Conservation (phyloP, 768 basidiomycete genomes). For the Boletus reticulatus region DNA sequence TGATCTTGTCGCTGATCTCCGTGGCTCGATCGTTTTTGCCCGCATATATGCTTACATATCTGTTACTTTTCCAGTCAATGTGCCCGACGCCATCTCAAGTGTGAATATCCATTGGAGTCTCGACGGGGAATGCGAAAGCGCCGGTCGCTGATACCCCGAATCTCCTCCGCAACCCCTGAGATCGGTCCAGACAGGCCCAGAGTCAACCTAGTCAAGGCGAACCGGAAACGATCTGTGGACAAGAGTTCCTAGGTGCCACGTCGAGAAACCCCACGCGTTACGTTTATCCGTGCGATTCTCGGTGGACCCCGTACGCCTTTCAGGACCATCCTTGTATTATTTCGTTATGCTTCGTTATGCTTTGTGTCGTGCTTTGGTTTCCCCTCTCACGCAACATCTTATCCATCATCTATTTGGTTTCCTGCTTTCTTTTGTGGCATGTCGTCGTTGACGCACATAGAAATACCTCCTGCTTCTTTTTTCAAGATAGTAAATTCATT, state of each 20-base stretch:
- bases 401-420: constrained; percentile 33
- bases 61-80: constrained; percentile 56
- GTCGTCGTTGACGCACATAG: constrained; percentile 27
- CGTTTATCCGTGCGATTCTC: constrained; percentile 11
- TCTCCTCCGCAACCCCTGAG: constrained; percentile 27
- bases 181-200: constrained; percentile 23
- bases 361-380: constrained; percentile 19
- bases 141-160: constrained; percentile 34
- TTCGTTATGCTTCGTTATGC: constrained; percentile 23
- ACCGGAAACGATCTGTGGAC: constrained; percentile 28
- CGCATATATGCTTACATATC: constrained; percentile 19
- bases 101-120: constrained; percentile 71
- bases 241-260: constrained; percentile 22
- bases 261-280: not conserved
- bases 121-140: constrained; percentile 61
- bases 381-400: constrained; percentile 18
- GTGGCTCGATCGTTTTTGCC: constrained; percentile 8
- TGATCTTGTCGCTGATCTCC: constrained; percentile 28
- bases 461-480: constrained; percentile 1
- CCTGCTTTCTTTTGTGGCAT: constrained; percentile 18
- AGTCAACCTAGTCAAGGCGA: constrained; percentile 20
- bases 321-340: constrained; percentile 8
- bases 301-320: not conserved
- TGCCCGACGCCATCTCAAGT: constrained; percentile 62
- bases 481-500: constrained; percentile 8